Conservation (phyloP, 1,284 basidiomycete genomes). For the Ustilago cynodontis region DNA sequence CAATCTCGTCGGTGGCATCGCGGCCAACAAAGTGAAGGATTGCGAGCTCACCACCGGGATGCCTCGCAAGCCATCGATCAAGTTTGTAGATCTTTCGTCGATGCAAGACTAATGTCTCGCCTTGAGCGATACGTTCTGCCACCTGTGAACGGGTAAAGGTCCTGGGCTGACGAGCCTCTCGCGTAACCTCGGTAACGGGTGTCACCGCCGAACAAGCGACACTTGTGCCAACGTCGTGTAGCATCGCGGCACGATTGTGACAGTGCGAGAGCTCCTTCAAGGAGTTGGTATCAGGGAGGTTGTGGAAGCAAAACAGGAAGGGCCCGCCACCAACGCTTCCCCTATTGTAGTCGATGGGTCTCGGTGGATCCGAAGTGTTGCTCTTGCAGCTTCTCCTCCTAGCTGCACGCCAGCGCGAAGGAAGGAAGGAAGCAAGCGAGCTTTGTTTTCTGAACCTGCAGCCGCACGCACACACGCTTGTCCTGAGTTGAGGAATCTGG, state of each 20-base stretch:
- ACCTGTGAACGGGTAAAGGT: constrained; percentile 61
- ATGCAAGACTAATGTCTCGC: constrained; percentile 82
- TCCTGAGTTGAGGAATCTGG: too few species aligned
- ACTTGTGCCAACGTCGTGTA: constrained; percentile 11
- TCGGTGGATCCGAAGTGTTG: constrained; percentile 5
- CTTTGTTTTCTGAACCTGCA: constrained; percentile 7
- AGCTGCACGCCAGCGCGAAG: constrained; percentile 3
- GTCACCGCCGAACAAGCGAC: constrained; percentile 5
- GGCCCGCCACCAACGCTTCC: constrained; percentile 1
- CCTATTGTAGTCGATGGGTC: too few species aligned
- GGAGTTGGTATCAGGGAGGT: background rate
- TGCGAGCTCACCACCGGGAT: constrained; percentile 90
- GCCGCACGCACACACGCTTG: background rate
- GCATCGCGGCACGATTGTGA: background rate
- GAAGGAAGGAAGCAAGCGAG: background rate
- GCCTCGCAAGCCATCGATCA: constrained; percentile 82
- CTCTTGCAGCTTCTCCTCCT: background rate
- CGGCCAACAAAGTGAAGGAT: constrained; percentile 96
- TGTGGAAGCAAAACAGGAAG: background rate
- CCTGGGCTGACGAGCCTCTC: constrained; percentile 11
- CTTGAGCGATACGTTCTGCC: constrained; percentile 61
- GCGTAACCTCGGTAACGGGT: constrained; percentile 3
- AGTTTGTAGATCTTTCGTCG: constrained; percentile 82
- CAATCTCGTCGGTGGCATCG: constrained; percentile 93
- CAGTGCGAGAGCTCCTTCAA: background rate